phyloP scores from a whole-genome alignment of 768 basidiomycete species.

The Fistulinella prunicolor region DNA sequence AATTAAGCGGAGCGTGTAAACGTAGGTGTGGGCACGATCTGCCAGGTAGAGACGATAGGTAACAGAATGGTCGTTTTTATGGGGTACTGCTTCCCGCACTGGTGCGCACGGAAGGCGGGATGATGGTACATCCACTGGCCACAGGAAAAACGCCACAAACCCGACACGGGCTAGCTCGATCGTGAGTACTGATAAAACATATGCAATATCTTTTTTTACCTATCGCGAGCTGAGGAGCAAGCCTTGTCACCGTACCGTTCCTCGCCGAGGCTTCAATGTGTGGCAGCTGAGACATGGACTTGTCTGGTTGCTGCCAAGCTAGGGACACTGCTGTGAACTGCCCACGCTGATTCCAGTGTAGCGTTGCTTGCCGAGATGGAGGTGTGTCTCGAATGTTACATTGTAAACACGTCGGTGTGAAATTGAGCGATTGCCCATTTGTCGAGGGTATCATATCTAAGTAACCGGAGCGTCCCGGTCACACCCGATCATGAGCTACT shows the following conservation, averaged over 20 bases:
- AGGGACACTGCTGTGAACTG: neutral
- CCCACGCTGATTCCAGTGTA: neutral
- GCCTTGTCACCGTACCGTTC: slow-evolving; percentile 2
- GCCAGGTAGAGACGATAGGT: slow-evolving; percentile 1
- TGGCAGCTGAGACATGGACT: neutral
- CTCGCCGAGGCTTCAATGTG: slow-evolving; percentile 3
- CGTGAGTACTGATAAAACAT: slow-evolving; percentile 5
- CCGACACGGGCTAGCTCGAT: neutral
- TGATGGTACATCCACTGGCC: slow-evolving; percentile 9
- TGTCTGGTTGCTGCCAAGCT: neutral
- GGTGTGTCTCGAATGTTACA: neutral
- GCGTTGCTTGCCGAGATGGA: neutral
- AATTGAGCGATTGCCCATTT: too few relatives aligned
- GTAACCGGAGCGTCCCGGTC: too few relatives aligned
- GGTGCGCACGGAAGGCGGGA: slow-evolving; percentile 14
- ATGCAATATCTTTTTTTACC: slow-evolving; percentile 4
- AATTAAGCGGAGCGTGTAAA: neutral
- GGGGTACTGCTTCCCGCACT: slow-evolving; percentile 3
- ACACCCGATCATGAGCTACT: too few relatives aligned
- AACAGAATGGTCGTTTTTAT: slow-evolving; percentile 4
- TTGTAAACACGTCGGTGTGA: too few relatives aligned
- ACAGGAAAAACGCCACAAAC: neutral
- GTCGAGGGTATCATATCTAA: too few relatives aligned
- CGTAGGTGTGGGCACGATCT: slow-evolving; percentile 3
- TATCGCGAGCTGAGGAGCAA: neutral